Evolutionary conservation across 345 rosid species (phyloP).

Genomic region (Populus euphratica): DNA sequence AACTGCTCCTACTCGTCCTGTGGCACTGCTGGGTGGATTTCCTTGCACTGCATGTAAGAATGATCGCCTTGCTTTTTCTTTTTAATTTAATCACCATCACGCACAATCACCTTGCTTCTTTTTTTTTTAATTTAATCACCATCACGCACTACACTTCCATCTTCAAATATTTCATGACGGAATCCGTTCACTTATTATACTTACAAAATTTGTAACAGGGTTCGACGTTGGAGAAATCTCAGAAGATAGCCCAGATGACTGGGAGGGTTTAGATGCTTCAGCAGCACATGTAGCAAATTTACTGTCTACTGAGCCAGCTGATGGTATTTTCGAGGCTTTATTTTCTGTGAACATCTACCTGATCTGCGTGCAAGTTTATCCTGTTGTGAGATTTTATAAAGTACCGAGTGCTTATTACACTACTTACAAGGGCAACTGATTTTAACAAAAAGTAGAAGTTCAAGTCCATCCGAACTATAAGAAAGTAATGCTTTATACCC

Average conservation of each 20-base stretch:
- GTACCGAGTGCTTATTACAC: neutral
- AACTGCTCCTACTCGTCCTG: slow-evolving; percentile 34
- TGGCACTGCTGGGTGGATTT: slow-evolving; percentile 33
- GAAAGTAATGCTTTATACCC: neutral
- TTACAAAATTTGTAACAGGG: slow-evolving; percentile 10
- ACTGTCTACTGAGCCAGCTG: slow-evolving; percentile 35
- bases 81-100: neutral
- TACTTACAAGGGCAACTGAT: neutral
- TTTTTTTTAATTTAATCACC: neutral
- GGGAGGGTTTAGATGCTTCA: slow-evolving; percentile 36
- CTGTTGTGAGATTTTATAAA: neutral
- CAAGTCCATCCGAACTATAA: neutral
- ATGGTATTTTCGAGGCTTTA: slow-evolving; percentile 14
- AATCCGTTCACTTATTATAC: neutral
- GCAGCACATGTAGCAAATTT: slow-evolving; percentile 37
- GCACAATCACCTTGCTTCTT: neutral
- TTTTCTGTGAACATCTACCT: neutral
- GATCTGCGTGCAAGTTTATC: neutral
- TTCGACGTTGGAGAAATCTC: slow-evolving; percentile 32
- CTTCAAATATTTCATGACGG: neutral
- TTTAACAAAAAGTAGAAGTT: neutral
- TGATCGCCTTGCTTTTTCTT: neutral
- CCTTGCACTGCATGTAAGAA: slow-evolving; percentile 34
- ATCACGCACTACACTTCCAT: neutral
- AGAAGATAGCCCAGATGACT: slow-evolving; percentile 30